Evolutionary conservation across 345 rosid species (phyloP), one percentile per base, ranked within the genome.

Genomic region (Acer negundo): DNA sequence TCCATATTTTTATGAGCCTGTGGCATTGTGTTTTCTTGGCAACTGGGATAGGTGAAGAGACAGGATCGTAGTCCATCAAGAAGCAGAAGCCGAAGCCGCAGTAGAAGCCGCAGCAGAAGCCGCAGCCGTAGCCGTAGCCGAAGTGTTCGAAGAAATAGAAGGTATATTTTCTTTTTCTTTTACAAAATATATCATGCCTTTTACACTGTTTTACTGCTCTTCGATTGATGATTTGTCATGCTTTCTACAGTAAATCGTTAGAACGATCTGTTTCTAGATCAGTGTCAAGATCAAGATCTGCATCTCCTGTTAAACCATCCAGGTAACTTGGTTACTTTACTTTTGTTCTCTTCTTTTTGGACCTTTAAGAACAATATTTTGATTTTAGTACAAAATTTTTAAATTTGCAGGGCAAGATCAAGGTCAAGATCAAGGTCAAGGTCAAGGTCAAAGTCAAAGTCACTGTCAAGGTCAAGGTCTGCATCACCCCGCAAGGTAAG

Each of bases 271-370:
- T 47, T 49, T 87, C 95, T 16, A 88, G 86, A 71, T 93, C 97
- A 24, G 72, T 85, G 12, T 89, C 94, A 74, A 93, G 90, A 81
- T 93, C 94, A 19, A 87, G 85, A 78, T 92, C 97, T 42, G 88
- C 91, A 7, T 91, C 96, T 42, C 97, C 93, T 47, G 84, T 85
- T 51, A 87, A 86, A 82, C 80, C 88, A 31, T 47, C 89, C 22
- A 91, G 91, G 98, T 86, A 81, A 23, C 22, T 6, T 56, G 19
- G 46, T 56, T 42, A 58, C 55, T 47, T 4, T 55, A 7, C 8
- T 58, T 58, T n/a, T 58, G 8, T 7, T 8, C 13, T 59, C 13
- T 20, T 4, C 53, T 24, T 40, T 16, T 19, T 55, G 17, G 6
- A 20, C 23, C 49, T 38, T 55, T 59, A 31, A 15, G 7, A 0